Percentiles rank a stretch among this genome's conserved stretches.
Evolutionary conservation across 2,329 filamentous ascomycete species (phyloP).

Genomic region (Botrytis fabae): DNA sequence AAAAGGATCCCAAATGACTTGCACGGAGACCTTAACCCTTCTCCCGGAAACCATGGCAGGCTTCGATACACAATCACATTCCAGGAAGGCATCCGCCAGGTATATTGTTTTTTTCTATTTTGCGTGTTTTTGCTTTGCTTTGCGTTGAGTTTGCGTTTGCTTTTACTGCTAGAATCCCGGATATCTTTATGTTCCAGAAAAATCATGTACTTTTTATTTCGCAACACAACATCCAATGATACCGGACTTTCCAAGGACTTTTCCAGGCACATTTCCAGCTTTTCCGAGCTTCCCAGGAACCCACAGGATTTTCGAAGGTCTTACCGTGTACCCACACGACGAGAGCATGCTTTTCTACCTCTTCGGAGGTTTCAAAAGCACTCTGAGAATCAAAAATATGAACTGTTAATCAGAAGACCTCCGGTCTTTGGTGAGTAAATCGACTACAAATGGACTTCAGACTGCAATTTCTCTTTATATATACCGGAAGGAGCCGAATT

Average conservation of each 20-base stretch:
- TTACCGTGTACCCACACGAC: conserved; percentile 17
- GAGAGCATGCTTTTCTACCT: conserved; percentile 7
- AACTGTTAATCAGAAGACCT: conserved; percentile 18
- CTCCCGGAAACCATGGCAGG: conserved; percentile 40
- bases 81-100: conserved; percentile 40
- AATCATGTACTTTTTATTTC: conserved; percentile 33
- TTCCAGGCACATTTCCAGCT: conserved; percentile 16
- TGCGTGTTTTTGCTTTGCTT: conserved; percentile 30
- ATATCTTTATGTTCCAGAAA: conserved; percentile 36
- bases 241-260: conserved; percentile 23
- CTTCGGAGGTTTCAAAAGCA: conserved; percentile 7
- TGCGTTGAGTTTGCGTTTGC: conserved; percentile 25
- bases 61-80: conserved; percentile 35
- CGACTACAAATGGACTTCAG: conserved; percentile 14
- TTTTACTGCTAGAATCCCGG: conserved; percentile 20
- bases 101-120: conserved; percentile 38
- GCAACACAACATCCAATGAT: conserved; percentile 25
- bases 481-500: conserved; percentile 10
- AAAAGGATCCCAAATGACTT: conserved; percentile 37
- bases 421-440: conserved; percentile 20
- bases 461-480: conserved; percentile 18
- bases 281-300: conserved; percentile 3
- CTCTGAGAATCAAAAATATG: conserved; percentile 20
- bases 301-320: conserved; percentile 12
- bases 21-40: conserved; percentile 38